Percentiles rank a stretch among this genome's conserved stretches.
These are phyloP conservation scores for Beauveria rudraprayagi DNA, from an alignment of 2,329 filamentous ascomycete genomes.

Conservation along the genomic window DNA sequence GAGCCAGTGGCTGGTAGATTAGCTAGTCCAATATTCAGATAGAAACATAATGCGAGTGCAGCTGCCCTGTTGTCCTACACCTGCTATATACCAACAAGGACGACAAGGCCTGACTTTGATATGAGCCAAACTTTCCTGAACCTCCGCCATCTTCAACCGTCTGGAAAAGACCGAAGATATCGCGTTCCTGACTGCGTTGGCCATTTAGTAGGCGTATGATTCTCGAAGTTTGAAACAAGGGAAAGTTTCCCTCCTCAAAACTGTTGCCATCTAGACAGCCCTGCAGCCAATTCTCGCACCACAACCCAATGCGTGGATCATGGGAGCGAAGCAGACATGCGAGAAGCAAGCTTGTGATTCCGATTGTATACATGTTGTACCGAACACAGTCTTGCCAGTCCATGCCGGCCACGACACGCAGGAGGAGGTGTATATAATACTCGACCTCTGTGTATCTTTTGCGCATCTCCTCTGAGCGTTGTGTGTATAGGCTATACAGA, in stretches of 20 bases:
- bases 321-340: conserved; percentile 15
- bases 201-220: conserved; percentile 13
- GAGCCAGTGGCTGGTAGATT: conserved; percentile 43
- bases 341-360: conserved; percentile 15
- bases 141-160: conserved; percentile 13
- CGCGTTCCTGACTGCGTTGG: conserved; percentile 11
- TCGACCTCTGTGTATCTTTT: background rate
- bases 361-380: conserved; percentile 18
- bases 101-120: conserved; percentile 9
- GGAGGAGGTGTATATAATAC: conserved; percentile 16
- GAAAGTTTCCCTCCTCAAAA: conserved; percentile 19
- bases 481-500: background rate
- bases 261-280: conserved; percentile 5
- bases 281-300: conserved; percentile 18
- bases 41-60: background rate
- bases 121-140: conserved; percentile 12
- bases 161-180: conserved; percentile 12
- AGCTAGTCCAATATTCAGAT: background rate
- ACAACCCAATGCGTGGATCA: conserved; percentile 10
- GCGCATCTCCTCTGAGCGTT: background rate
- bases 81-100: conserved; percentile 10
- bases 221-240: conserved; percentile 15
- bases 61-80: conserved; percentile 7
- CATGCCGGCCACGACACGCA: conserved; percentile 17
- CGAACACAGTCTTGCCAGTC: conserved; percentile 18